Evolutionary conservation across 2,329 filamentous ascomycete species (phyloP), one percentile per base, ranked within the genome.

Genomic region (Xylariaceae sp.): DNA sequence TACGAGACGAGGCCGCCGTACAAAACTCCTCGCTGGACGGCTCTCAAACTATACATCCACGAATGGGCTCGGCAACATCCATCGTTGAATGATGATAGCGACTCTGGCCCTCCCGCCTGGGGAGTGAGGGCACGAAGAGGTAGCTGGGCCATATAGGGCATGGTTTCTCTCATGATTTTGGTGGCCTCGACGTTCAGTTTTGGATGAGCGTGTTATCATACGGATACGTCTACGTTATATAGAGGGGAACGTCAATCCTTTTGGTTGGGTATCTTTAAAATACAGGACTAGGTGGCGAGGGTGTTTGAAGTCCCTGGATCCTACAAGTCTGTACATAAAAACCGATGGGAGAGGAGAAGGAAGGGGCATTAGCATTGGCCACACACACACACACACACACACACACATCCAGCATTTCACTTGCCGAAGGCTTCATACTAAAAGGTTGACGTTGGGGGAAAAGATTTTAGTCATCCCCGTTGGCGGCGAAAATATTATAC

Each of bases 41-140:
- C 92, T 1, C 75, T 97, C 43, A 86, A 86, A 66, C 68, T 85
- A 41, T 97, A 97, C 69, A 88, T 97, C 40, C 79, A 80, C 39
- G 91, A 96, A 70, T 97, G 92, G 92, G 91, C 88, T 29, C 79
- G 87, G 54, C 91, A 96, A 71, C 89, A 95, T 68, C 89, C 91
- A 4, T 80, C 83, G 58, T 83, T 94, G 70, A 80, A 67, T 2
- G 73, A 83, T 58, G 77, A 83, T 58, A 83, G 91, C 71, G 78
- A 65, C 3, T 72, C 62, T 75, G 76, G 54, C 76, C 82, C 59
- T 77, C 78, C 81, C 60, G 80, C 81, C 3, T 89, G 87, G 87
- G 87, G 87, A 9, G 81, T 88, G 47, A 74, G 78, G 53, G 84
- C 83, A 57, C 73, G 85, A 56, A 74, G 82, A 66, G 87, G 87